Percentiles rank a stretch among this genome's conserved stretches.
phyloP scores from a whole-genome alignment of 345 rosid genomes.

The Citrus medica region DNA sequence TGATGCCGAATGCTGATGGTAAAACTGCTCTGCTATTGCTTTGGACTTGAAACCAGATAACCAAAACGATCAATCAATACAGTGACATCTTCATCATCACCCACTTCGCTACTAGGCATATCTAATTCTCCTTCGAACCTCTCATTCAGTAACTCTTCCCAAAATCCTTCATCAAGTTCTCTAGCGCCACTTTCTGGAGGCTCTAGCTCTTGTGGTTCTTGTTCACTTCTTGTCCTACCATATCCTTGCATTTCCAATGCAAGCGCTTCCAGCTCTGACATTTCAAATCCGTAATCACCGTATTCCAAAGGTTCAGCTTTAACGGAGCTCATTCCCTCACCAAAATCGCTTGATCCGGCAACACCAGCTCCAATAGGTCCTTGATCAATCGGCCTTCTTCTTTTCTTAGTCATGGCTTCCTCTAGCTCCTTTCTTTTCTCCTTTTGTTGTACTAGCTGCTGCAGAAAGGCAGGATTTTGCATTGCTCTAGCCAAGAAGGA shows the following conservation, averaged over 20 bases:
- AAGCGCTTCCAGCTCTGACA: conserved; percentile 79
- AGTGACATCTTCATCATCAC: conserved; percentile 46
- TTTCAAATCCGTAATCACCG: conserved; percentile 29
- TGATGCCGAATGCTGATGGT: background rate
- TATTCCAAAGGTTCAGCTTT: conserved; percentile 51
- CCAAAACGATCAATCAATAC: conserved; percentile 45
- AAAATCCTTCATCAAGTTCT: conserved; percentile 55
- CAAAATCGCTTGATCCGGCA: conserved; percentile 17
- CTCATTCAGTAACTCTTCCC: conserved; percentile 62
- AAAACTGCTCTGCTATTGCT: background rate
- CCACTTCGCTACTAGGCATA: conserved; percentile 22
- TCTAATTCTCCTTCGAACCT: conserved; percentile 43
- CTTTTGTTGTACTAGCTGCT: conserved; percentile 47
- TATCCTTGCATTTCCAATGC: conserved; percentile 86
- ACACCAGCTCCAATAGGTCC: background rate
- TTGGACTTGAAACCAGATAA: conserved; percentile 43
- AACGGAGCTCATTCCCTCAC: conserved; percentile 13
- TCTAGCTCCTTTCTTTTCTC: conserved; percentile 51
- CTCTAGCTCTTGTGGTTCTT: conserved; percentile 27
- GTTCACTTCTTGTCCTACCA: conserved; percentile 32
- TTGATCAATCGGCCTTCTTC: conserved; percentile 40
- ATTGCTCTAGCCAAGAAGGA: conserved; percentile 69
- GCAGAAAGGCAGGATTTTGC: conserved; percentile 60
- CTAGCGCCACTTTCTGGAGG: conserved; percentile 23
- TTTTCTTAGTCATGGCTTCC: conserved; percentile 47